Base-by-base conservation (phyloP, 495 filamentous ascomycete genomes). In the Rhypophila decipiens region DNA sequence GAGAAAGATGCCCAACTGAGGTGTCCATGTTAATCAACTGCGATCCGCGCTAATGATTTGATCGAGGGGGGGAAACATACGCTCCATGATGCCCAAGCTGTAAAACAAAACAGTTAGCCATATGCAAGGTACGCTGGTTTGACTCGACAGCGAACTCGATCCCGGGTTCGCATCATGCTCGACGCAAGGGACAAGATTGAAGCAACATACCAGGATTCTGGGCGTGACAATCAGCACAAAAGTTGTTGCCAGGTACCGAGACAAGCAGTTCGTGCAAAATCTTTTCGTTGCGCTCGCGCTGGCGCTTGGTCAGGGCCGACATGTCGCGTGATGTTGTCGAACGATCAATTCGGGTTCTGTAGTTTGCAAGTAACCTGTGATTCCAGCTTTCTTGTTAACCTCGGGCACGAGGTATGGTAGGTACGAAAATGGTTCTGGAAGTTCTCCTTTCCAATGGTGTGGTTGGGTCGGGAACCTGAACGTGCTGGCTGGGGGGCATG, bases 41-140 rank as follows among this genome's bases (percentile, higher is more conserved):
- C 19, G 24, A 41, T n/a, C 42, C 38, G 27, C 39, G 20, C 34
- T 17, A 22, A 48, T 37, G 10, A 15, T 9, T 7, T 17, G 35
- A 5, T 24, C 29, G 24, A 43, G 29, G 21, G 9, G 24, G 29
- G 5, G 43, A 11, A 31, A 80, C 88, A 66, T 83, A 96, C 89
- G 66, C 86, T 97, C 90, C 93, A 98, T 75, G 90, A 96, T 67
- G 93, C 90, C 94, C 94, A 98, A 75, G 82, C 90, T 96, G 57
- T 53, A 34, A n/a, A 33, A 59, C 36, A 49, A 48, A 42, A 49
- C 34, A 42, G 38, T 66, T 53, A 52, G 54, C 36, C 37, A 58
- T 56, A 49, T 24, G 22, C 23, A n/a, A 5, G 31, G 12, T 5
- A 12, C 31, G 46, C 61, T 43, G 44, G 49, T n/a, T n/a, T n/a